Percentiles rank a stretch among this genome's conserved stretches.
Conservation (phyloP, 345 rosid genomes). For the Hibiscus tridactylites region DNA sequence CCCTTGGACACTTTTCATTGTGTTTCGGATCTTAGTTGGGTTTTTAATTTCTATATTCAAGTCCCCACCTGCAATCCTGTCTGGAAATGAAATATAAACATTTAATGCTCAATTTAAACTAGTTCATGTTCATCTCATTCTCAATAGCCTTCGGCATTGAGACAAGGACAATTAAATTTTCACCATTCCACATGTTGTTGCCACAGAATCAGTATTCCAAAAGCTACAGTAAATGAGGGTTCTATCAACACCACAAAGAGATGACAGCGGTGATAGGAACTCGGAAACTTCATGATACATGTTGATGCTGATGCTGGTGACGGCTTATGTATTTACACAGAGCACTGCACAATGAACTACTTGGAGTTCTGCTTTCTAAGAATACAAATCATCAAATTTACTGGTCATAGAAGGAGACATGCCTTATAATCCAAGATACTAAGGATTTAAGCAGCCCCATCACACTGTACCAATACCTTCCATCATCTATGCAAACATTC, state of each 20-base stretch:
- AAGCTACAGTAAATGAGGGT: neutral
- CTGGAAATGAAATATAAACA: neutral
- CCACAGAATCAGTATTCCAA: no score
- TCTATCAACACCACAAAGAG: neutral
- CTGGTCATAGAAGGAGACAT: neutral
- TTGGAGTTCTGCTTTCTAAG: neutral
- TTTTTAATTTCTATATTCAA: neutral
- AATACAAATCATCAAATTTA: neutral
- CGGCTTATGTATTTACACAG: constrained; percentile 7
- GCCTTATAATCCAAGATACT: neutral
- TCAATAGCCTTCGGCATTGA: neutral
- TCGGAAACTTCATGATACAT: constrained; percentile 5
- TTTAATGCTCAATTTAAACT: neutral
- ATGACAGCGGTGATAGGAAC: neutral
- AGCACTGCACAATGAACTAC: neutral
- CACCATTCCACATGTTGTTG: neutral
- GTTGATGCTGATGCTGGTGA: constrained; percentile 19
- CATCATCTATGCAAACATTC: neutral
- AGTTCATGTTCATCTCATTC: neutral
- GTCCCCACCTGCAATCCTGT: neutral
- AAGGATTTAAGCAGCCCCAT: neutral
- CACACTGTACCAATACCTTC: neutral
- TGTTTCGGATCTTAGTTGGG: neutral
- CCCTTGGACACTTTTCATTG: neutral
- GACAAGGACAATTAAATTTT: neutral